phyloP scores from a whole-genome alignment of 257 asterid species.

The Scutellaria minor region DNA sequence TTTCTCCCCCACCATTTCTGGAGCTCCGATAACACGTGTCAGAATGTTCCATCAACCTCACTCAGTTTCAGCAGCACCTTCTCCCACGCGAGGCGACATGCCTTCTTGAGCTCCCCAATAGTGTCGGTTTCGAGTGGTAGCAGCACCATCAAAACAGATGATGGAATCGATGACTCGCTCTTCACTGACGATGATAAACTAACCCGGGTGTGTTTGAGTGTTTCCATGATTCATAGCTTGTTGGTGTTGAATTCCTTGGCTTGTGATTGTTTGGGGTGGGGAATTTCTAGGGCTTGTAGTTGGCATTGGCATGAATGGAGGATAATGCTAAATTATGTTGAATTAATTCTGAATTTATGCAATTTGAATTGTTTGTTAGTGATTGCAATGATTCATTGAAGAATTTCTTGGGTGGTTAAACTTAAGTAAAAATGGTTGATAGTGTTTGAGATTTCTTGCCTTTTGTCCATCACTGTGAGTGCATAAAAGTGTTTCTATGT shows the following conservation, averaged over 20 bases:
- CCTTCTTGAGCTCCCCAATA: slow-evolving; percentile 48
- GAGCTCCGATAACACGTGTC: slow-evolving; percentile 37
- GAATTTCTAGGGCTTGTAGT: no score
- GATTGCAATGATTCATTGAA: no score
- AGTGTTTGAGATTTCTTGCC: no score
- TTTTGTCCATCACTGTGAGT: no score
- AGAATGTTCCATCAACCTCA: slow-evolving; percentile 33
- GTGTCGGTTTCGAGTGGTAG: slow-evolving; percentile 64
- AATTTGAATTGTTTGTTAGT: neutral
- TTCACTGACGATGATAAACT: slow-evolving; percentile 48
- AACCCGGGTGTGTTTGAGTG: slow-evolving; percentile 75
- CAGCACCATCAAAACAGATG: slow-evolving; percentile 49
- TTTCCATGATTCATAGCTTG: neutral
- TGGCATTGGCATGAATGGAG: no score
- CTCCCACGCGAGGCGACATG: slow-evolving; percentile 45
- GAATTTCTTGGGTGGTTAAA: no score
- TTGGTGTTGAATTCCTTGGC: neutral
- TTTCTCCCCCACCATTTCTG: slow-evolving; percentile 48
- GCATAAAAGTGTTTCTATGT: no score
- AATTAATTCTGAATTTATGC: no score
- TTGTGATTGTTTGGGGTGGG: no score
- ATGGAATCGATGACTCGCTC: slow-evolving; percentile 49
- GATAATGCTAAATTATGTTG: no score
- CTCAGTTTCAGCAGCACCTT: slow-evolving; percentile 43
- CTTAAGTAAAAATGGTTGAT: no score